Evolutionary conservation across 345 rosid species (phyloP), one percentile per base, ranked within the genome.

Genomic region (Lepidium didymum): DNA sequence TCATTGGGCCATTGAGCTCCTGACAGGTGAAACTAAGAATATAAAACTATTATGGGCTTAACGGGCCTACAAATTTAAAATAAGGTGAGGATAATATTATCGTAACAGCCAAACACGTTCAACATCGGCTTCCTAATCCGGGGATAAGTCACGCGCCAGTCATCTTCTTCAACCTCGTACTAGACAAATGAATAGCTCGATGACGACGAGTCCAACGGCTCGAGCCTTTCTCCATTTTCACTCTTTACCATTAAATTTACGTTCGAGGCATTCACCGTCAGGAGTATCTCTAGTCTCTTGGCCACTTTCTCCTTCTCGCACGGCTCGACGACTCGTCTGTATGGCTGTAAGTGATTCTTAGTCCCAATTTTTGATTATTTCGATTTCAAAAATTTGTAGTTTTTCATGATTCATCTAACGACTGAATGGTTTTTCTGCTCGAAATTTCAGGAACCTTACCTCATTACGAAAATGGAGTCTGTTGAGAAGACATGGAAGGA

Each of bases 401-500:
- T n/a, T n/a, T n/a, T n/a, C n/a, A n/a, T n/a, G n/a, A n/a, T n/a
- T n/a, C n/a, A n/a, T n/a, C n/a, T n/a, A n/a, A n/a, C n/a, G n/a
- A n/a, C n/a, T n/a, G n/a, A n/a, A n/a, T n/a, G n/a, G n/a, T n/a
- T n/a, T n/a, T 14, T 59, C 3, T 72, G 53, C 25, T 64, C 63
- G 2, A 16, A 21, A 55, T 46, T 71, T 67, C 81, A 92, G 97
- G 98, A 90, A 77, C 91, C 97, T 5, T 87, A 84, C 62, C 74
- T 93, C 75, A 66, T 87, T 46, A 79, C 76, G 29, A 93, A 93
- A 81, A 85, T 93, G 81, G 89, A 93, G 73, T 90, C 97, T 38
- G 97, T 96, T 2, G 97, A 87, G 85, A 93, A 83, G 76, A 93
- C 98, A 4, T 90, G 98, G 97, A 88, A 90, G 63, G 98, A 93